Evolutionary conservation across 2,329 filamentous ascomycete species (phyloP).

Genomic region (Pseudocercospora fuligena): DNA sequence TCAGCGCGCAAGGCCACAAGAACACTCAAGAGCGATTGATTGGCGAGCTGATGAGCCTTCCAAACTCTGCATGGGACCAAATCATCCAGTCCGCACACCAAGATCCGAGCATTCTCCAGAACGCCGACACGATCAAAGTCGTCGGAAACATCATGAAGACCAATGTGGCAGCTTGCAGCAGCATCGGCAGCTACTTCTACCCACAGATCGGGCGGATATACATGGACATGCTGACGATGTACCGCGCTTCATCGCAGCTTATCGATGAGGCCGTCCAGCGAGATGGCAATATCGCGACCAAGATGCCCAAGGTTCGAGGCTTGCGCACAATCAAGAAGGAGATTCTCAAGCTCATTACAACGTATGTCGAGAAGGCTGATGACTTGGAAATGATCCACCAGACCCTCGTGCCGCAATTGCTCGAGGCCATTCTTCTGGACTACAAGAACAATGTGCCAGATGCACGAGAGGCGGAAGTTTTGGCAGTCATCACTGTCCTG

Average conservation of each 20-base stretch:
- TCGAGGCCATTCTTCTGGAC: constrained; percentile 92
- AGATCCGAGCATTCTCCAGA: constrained; percentile 84
- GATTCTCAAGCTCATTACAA: constrained; percentile 96
- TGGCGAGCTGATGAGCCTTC: constrained; percentile 87
- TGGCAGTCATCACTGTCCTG: constrained; percentile 97
- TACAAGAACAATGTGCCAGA: constrained; percentile 97
- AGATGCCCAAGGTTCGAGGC: constrained; percentile 95
- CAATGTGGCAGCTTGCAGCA: constrained; percentile 97
- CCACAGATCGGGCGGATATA: constrained; percentile 98
- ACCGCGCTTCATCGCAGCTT: constrained; percentile 91
- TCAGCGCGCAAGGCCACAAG: constrained; percentile 95
- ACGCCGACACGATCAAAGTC: constrained; percentile 94
- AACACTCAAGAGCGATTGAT: constrained; percentile 90
- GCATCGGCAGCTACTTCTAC: constrained; percentile 96
- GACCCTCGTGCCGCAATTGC: constrained; percentile 92
- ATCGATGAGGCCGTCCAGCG: constrained; percentile 90
- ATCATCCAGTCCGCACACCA: constrained; percentile 88
- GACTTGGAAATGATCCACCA: constrained; percentile 90
- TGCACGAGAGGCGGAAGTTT: constrained; percentile 91
- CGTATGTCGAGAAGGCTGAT: constrained; percentile 96
- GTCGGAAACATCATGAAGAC: constrained; percentile 99
- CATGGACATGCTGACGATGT: constrained; percentile 99
- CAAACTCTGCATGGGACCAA: constrained; percentile 92
- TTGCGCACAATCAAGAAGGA: constrained; percentile 99
- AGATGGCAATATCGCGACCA: constrained; percentile 90